Evolutionary conservation across 768 basidiomycete species (phyloP), one percentile per base, ranked within the genome.

Genomic region (Heimioporus sp.): DNA sequence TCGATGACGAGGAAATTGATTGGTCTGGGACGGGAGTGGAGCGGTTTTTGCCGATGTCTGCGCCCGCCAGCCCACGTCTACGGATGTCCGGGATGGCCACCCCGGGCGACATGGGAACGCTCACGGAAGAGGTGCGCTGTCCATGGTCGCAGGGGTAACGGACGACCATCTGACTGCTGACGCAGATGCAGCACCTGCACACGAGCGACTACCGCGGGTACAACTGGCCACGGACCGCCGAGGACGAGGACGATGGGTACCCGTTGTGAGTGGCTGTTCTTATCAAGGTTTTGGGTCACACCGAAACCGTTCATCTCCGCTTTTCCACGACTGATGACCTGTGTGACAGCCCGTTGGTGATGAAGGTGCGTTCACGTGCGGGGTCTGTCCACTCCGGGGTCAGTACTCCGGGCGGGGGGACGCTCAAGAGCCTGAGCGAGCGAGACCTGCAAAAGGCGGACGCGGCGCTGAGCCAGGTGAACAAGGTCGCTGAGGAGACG

Each of bases 211-310:
- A 90, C 65, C 78, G 82, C 43, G 67, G 67, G 41, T 79, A 79
- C 51, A 75, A 75, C 49, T 89, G 85, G 85, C 78, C 80, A 3
- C 65, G 70, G 15, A 46, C 73, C 47, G 61, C 72, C 44, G 86
- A 89, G 12, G 92, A 93, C 28, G 94, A 98, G 48, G 94, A 97
- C 35, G 94, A 96, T 57, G 81, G 82, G 31, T 95, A 92, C 74
- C 91, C 90, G 1, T 91, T 92, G 90, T 92, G 62, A 45, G 89
- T 81, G 43, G 37, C 52, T 53, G 39, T 54, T 36, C 55, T 58
- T 53, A 58, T 58, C 36, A 50, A 47, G 39, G 51, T 45, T 46
- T n/a, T 28, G 38, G 53, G 38, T 60, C 39, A 31, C 24, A 20
- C 4, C 21, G 36, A 28, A 28, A 28, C 24, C 24, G 43, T 53